Base-by-base conservation (phyloP, 306 rosid species). In the Datisca glomerata region DNA sequence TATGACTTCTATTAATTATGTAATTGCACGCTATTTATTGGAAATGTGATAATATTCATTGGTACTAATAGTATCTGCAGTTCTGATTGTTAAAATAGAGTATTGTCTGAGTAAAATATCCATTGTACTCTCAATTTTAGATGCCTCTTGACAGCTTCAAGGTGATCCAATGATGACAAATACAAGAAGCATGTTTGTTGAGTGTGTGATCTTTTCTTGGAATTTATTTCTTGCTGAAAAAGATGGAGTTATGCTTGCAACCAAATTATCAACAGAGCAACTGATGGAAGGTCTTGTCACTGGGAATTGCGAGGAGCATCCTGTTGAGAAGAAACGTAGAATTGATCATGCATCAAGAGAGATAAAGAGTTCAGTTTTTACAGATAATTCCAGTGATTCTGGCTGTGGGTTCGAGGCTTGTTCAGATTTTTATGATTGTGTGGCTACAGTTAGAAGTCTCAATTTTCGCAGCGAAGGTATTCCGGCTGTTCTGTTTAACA, bases 181-280 rank as follows among this genome's bases (percentile, higher is more conserved):
- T 44, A 40, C 51, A 41, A 63, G 77, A 39, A 72, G 71, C 61
- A 49, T 70, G 69, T 83, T 60, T 68, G 78, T 71, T 41, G 97
- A 89, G 74, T 93, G 83, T 41, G 49, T 72, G 40, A 52, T 89
- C 49, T 55, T 68, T 56, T 69, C 85, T 47, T 80, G 73, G 76
- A 48, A 49, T 53, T 71, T 87, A 74, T 48, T 65, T 35, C 52
- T 87, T 58, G 21, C 47, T 36, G 80, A 45, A 53, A 24, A 63
- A 31, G 38, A 66, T 27, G 64, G 47, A 51, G n/a, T n/a, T n/a
- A 37, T 36, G 4, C 51, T 31, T 45, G 29, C 65, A 63, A 39
- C 64, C 44, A 41, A 43, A 42, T 55, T 25, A 59, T 74, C 68
- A 38, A 50, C 22, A 18, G 68, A 61, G 62, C 57, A 51, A 52